Evolutionary conservation across 768 basidiomycete species (phyloP).

Genomic region (Phaeotremella fagi): DNA sequence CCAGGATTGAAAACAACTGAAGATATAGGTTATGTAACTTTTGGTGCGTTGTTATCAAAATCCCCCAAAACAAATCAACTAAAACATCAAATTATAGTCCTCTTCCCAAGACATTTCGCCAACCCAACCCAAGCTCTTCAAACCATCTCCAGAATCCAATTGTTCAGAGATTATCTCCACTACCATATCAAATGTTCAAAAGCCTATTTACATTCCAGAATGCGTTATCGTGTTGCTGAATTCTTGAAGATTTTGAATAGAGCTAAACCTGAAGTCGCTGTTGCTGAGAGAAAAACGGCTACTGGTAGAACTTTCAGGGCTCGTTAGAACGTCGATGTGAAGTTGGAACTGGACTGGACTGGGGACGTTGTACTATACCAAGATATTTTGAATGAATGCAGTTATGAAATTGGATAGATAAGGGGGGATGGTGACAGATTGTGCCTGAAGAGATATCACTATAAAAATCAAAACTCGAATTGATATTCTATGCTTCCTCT

Average conservation of each 20-base stretch:
- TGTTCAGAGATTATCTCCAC: slow-evolving; percentile 98
- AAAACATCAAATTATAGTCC: slow-evolving; percentile 59
- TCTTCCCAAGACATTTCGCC: slow-evolving; percentile 92
- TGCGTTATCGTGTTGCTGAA: slow-evolving; percentile 87
- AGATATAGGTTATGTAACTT: slow-evolving; percentile 93
- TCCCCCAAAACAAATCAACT: too few species aligned
- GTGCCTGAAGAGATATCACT: too few species aligned
- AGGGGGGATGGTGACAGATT: too few species aligned
- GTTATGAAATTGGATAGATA: too few species aligned
- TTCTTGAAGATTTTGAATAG: slow-evolving; percentile 81
- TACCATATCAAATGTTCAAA: slow-evolving; percentile 95
- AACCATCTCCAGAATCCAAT: slow-evolving; percentile 90
- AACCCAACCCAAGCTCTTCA: slow-evolving; percentile 62
- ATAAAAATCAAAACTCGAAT: too few species aligned
- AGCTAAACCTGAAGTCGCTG: slow-evolving; percentile 80
- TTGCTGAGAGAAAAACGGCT: slow-evolving; percentile 82
- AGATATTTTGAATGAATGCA: too few species aligned
- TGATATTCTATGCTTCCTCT: neutral
- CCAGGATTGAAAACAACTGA: slow-evolving; percentile 74
- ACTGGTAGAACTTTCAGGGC: slow-evolving; percentile 49
- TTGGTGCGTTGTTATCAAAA: slow-evolving; percentile 51
- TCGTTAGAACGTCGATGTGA: slow-evolving; percentile 13
- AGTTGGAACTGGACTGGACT: too few species aligned
- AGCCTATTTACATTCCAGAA: slow-evolving; percentile 97
- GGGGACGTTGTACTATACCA: neutral